Evolutionary conservation across 805 yeast species (phyloP), one percentile per base, ranked within the genome.

Genomic region (Wickerhamomyces rabaulensis): DNA sequence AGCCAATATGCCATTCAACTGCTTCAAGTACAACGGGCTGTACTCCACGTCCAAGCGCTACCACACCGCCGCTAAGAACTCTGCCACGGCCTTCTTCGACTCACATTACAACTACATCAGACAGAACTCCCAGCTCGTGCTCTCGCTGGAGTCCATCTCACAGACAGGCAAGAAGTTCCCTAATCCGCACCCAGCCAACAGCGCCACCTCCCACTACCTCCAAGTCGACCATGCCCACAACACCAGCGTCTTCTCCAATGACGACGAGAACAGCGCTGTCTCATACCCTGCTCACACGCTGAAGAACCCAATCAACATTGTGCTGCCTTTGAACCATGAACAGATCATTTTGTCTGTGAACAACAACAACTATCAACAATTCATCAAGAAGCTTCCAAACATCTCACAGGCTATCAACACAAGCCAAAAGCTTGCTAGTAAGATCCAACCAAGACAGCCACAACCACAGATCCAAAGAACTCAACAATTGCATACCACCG

Each of bases 41-140:
- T 61, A 61, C 42, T 26, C 41, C 35, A 48, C 60, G 27, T 60
- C 70, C 22, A 68, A 69, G 55, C 58, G 69, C 39, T 65, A 64
- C 48, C 68, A 63, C 49, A 56, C 67, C 16, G 60, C 64, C n/a
- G 61, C 62, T 1, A 60, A 66, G 39, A 64, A 64, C 44, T 49
- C 66, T 33, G 46, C 63, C 38, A 47, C 67, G 2, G 56, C 70
- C 8, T 69, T 69, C 50, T 69, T 69, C 43, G 25, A 69, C 45
- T 67, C 69, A 23, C 60, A 73, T n/a, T 68, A 67, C 54, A 69
- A 68, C 52, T 58, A 66, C 53, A 51, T 68, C 49, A 63, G 67
- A 44, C 68, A 66, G 44, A 65, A 65, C 48, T 63, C 64, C 33
- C 70, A 68, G 36, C 48, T 67, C 2, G 63, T 62, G 19, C 39